Conservation (phyloP, 331 rosid genomes). For the Phaseolus coccineus region DNA sequence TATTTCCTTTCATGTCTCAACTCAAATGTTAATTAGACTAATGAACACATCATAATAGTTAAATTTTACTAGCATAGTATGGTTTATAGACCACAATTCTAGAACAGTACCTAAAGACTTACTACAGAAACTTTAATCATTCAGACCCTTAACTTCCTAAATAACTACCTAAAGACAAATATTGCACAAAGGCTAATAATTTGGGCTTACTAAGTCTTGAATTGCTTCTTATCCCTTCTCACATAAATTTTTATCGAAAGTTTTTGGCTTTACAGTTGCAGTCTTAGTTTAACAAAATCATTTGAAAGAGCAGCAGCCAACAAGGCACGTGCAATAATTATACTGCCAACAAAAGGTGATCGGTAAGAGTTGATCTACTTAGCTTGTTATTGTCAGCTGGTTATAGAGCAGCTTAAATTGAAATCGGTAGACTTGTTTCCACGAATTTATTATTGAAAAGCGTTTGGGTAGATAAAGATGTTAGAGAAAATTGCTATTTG, state of each 20-base stretch:
- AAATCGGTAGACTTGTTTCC: slow-evolving; percentile 33
- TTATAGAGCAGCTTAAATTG: slow-evolving; percentile 27
- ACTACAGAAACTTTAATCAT: background rate
- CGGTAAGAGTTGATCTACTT: slow-evolving; percentile 66
- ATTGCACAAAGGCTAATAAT: background rate
- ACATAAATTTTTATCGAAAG: slow-evolving; percentile 27
- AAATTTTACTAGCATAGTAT: background rate
- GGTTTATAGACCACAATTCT: background rate
- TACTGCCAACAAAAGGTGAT: slow-evolving; percentile 89
- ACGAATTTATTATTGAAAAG: slow-evolving; percentile 38
- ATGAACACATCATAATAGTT: background rate
- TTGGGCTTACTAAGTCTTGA: background rate
- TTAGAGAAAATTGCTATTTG: slow-evolving; percentile 16
- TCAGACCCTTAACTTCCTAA: background rate
- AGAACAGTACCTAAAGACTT: background rate
- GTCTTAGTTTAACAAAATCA: slow-evolving; percentile 88
- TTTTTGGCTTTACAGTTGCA: slow-evolving; percentile 73
- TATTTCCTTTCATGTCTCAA: slow-evolving; percentile 39
- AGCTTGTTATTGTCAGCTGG: slow-evolving; percentile 7
- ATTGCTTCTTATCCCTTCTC: background rate
- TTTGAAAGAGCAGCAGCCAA: slow-evolving; percentile 97
- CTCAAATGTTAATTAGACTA: slow-evolving; percentile 5
- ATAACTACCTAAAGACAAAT: background rate
- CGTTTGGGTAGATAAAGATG: slow-evolving; percentile 7
- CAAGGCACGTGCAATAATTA: slow-evolving; percentile 93